Evolutionary conservation across 1,284 basidiomycete genomes (phyloP), one percentile per base, ranked within the genome.

Genomic region (Malassezia brasiliensis): DNA sequence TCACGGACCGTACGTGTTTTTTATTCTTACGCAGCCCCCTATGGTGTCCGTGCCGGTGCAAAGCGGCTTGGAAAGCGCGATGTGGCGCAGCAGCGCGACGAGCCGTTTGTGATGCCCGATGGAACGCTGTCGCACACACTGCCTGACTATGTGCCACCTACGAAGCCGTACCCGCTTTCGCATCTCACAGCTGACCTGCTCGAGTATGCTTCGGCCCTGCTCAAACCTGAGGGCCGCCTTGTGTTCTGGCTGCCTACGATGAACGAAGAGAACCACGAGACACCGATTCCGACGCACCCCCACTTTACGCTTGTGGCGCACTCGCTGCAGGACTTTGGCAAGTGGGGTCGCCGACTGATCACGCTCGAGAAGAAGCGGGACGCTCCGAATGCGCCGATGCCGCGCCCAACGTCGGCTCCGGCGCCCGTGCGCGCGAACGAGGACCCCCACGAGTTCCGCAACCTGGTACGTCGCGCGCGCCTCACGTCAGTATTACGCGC

Each of bases 21-120:
- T 5, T 11, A 17, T 2, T 31, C 45, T 45, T 5, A 38, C 20
- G 12, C 45, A 53, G 51, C 59, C 32, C 54, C 68, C 84, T 93
- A 98, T 74, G 94, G 93, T 10, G 89, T 98, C 0, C 81, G 94
- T 30, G 93, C 94, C 15, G 94, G 94, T 1, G 94, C 94, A 2
- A 98, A 98, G 76, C 81, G 91, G 34, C 79, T 94, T 1, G 94
- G 94, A 0, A 80, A 89, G 49, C 77, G 78, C 52, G 76, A 77
- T 30, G 65, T 72, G 12, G 66, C 70, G 54, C 70, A 74, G 75
- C 66, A 71, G 31, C 61, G 65, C 9, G 52, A 59, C n/a, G 67
- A 69, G 49, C 65, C 72, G 3, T 71, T 56, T 47, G 56, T 74
- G 42, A 61, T 76, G 62, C 60, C 66, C 1, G 70, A 76, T 46